Evolutionary conservation across 192 early-diverging fungal genomes (phyloP), one percentile per base, ranked within the genome.

Genomic region (Geosiphon pyriformis): DNA sequence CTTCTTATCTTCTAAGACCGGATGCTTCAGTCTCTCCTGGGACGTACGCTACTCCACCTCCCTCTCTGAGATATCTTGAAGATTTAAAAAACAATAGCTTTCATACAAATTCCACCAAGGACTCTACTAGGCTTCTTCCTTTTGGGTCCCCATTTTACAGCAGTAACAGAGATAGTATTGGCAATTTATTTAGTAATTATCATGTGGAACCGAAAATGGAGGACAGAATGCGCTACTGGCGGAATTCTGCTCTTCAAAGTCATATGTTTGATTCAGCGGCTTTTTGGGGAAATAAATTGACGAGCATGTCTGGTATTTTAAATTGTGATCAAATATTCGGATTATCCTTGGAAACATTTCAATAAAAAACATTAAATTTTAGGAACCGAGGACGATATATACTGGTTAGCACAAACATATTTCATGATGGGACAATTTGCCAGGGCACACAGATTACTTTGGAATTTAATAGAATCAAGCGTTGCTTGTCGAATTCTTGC

Each of bases 251-350:
- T 7, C 65, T 80, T 27, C 70, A 78, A 46, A 72, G 76, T 20
- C 72, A 83, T 46, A 57, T 85, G 46, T 78, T 71, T 52, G 71
- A 64, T n/a, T 78, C 84, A 17, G 86, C 85, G 10, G 82, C 74
- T 8, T 89, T 78, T 64, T 87, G 84, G 82, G 87, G 86, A 2
- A 86, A 89, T 61, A 87, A 89, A 46, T 68, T 89, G 25, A 54
- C 86, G 52, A 74, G 70, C 20, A 71, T 86, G 22, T 82, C 85
- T 47, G 80, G 85, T 87, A 80, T 70, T 35, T 31, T 23, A n/a
- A n/a, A n/a, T n/a, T n/a, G n/a, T n/a, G n/a, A n/a, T n/a, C n/a
- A n/a, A n/a, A n/a, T n/a, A n/a, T n/a, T n/a, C n/a, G n/a, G n/a
- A n/a, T n/a, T n/a, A n/a, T n/a, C n/a, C n/a, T n/a, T n/a, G n/a